Conservation (phyloP, 768 basidiomycete genomes). For the Tylopilus balloui region DNA sequence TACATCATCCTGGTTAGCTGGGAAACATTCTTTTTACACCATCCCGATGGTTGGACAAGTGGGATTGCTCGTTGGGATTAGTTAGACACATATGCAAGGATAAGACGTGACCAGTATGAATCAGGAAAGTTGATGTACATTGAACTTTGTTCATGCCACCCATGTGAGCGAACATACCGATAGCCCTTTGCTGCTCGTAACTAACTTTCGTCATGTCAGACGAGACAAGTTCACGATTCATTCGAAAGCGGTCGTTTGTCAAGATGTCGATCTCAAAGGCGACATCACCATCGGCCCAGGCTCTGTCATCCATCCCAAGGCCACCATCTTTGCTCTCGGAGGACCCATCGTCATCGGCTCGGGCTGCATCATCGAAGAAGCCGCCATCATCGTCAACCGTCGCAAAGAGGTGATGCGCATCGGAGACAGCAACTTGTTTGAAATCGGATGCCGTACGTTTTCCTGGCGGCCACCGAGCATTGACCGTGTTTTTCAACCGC, state of each 20-base stretch:
- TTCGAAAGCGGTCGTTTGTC: slow-evolving; percentile 85
- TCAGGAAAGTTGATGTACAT: background rate
- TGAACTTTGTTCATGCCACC: slow-evolving; percentile 24
- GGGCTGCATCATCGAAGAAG: slow-evolving; percentile 90
- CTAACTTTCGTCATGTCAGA: slow-evolving; percentile 36
- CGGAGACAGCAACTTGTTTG: slow-evolving; percentile 90
- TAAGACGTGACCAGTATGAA: background rate
- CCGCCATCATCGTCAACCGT: slow-evolving; percentile 86
- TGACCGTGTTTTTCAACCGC: too few species aligned
- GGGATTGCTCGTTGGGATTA: background rate
- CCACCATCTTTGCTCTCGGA: slow-evolving; percentile 85
- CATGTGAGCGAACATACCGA: slow-evolving; percentile 20
- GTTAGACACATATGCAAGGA: too few species aligned
- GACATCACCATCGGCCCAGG: slow-evolving; percentile 90
- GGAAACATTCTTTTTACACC: background rate
- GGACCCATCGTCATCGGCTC: slow-evolving; percentile 89
- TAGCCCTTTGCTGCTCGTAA: background rate
- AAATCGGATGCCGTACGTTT: slow-evolving; percentile 84
- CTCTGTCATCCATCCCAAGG: slow-evolving; percentile 91
- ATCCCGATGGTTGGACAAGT: background rate
- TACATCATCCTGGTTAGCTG: slow-evolving; percentile 12
- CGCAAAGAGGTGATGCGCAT: slow-evolving; percentile 88
- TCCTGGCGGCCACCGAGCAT: background rate
- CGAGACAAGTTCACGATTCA: slow-evolving; percentile 89
- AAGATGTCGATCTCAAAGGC: slow-evolving; percentile 92